phyloP scores from a whole-genome alignment of 176 grass and related monocot species.

The Ampelocalamus luodianensis region DNA sequence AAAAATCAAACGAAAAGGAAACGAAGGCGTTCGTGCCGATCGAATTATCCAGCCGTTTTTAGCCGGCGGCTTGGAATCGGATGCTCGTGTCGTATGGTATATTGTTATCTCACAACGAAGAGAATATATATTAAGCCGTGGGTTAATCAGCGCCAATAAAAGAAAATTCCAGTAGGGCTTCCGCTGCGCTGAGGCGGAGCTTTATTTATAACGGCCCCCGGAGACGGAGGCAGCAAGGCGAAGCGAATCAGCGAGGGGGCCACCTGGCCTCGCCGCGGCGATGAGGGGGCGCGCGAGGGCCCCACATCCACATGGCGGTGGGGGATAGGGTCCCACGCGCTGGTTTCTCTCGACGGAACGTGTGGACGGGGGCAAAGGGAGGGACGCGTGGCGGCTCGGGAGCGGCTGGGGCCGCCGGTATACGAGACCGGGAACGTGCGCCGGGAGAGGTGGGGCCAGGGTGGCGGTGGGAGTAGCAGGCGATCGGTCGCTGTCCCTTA shows the following conservation, averaged over 20 bases:
- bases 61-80: background rate
- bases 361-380: background rate
- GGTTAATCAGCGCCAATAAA: background rate
- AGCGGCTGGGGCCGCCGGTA: background rate
- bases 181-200: background rate
- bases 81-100: constrained; percentile 17
- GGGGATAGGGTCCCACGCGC: background rate
- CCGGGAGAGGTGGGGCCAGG: background rate
- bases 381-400: constrained; percentile 27
- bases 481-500: constrained; percentile 15
- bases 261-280: constrained; percentile 38
- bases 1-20: background rate
- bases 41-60: background rate
- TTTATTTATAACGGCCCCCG: constrained; percentile 44
- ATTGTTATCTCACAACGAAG: background rate
- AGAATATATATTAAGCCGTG: background rate
- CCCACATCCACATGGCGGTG: constrained; percentile 4
- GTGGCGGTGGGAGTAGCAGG: background rate
- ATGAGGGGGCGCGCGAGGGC: background rate
- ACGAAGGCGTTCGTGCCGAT: background rate
- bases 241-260: background rate
- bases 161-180: background rate
- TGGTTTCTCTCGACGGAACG: background rate
- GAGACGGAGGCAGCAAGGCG: constrained; percentile 35
- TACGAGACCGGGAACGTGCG: background rate